These are phyloP conservation scores for Bipolaris gigantea DNA, from an alignment of 2,329 filamentous ascomycete species.

Conservation along the genomic window DNA sequence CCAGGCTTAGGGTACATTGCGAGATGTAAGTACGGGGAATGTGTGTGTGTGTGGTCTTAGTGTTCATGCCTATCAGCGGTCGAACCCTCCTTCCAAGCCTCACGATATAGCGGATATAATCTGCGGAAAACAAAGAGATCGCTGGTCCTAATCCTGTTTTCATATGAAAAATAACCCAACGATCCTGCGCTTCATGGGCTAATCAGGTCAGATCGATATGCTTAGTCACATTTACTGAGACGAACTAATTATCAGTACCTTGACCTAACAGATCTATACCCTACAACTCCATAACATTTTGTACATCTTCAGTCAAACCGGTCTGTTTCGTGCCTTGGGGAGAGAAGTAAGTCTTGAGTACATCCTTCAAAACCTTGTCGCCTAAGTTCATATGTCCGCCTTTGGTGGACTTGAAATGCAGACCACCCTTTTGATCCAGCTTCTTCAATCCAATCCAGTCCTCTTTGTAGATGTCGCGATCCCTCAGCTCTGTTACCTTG, in stretches of 20 bases:
- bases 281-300: slow-evolving; percentile 36
- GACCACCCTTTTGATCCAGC: slow-evolving; percentile 75
- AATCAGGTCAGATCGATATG: not conserved
- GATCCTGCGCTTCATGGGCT: not conserved
- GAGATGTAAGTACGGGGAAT: not conserved
- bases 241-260: not conserved
- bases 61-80: not conserved
- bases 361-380: slow-evolving; percentile 65
- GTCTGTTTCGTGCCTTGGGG: slow-evolving; percentile 26
- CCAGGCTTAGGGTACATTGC: not conserved
- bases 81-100: not conserved
- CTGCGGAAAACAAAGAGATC: not conserved
- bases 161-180: not conserved
- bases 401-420: slow-evolving; percentile 72
- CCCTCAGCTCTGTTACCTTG: slow-evolving; percentile 66
- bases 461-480: slow-evolving; percentile 76
- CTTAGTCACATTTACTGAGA: not conserved
- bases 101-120: not conserved
- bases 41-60: not conserved
- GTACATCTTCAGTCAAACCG: slow-evolving; percentile 7
- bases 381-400: slow-evolving; percentile 84
- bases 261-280: no score
- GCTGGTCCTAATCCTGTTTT: not conserved
- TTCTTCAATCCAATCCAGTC: slow-evolving; percentile 88
- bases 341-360: slow-evolving; percentile 70